Conservation (phyloP, 176 grass and related monocot species). For the Aegilops longissima region DNA sequence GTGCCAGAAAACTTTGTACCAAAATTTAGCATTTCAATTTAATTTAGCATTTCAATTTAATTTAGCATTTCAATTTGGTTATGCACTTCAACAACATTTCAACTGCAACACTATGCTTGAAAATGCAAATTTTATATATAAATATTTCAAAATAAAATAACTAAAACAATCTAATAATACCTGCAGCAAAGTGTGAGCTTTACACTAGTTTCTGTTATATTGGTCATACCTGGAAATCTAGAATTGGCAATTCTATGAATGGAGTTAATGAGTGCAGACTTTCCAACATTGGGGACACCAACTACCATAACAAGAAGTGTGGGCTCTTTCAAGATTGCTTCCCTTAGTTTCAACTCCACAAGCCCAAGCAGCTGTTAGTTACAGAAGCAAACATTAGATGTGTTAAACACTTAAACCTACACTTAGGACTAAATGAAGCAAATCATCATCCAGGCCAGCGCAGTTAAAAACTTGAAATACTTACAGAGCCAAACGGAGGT, state of each 20-base stretch:
- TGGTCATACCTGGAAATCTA: conserved; percentile 76
- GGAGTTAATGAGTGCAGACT: conserved; percentile 92
- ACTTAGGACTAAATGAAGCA: conserved; percentile 1
- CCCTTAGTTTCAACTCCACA: conserved; percentile 88
- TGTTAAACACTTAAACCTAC: neutral
- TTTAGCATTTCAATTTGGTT: too few species aligned
- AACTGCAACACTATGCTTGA: too few species aligned
- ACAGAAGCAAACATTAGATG: neutral
- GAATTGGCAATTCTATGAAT: conserved; percentile 84
- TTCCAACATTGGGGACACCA: conserved; percentile 96
- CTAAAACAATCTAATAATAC: too few species aligned
- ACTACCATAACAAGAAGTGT: conserved; percentile 96
- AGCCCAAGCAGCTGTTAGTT: conserved; percentile 67
- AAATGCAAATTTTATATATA: too few species aligned
- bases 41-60: too few species aligned
- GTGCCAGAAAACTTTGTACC: too few species aligned
- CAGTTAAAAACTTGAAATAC: neutral
- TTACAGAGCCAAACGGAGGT: neutral
- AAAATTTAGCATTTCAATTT: too few species aligned
- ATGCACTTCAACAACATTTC: too few species aligned
- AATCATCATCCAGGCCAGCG: neutral
- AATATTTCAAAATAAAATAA: too few species aligned
- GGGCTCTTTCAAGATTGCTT: conserved; percentile 86
- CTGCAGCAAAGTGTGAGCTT: too few species aligned
- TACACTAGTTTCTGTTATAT: neutral